Evolutionary conservation across 169 alveolate genomes (phyloP), one percentile per base, ranked within the genome.

Genomic region (Cryptosporidium andersoni): DNA sequence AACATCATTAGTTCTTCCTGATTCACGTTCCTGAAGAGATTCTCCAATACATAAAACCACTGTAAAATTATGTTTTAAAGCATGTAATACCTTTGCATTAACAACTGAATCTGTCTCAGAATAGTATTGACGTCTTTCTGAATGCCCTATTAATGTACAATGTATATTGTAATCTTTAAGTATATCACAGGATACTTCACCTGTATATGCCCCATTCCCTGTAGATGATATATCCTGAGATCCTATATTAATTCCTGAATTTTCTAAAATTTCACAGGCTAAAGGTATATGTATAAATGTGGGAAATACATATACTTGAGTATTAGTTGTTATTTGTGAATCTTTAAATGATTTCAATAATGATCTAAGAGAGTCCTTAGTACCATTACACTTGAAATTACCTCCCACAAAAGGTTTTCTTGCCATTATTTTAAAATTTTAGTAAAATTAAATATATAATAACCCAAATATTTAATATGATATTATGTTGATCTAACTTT

Each of bases 181-280:
- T 92, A 96, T 96, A 51, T 95, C 97, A 14, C 96, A 97, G 65
- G 97, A 89, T 52, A 96, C 68, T 90, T 98, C 99, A 12, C 99
- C 99, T 16, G 99, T 98, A 93, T 91, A 97, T 37, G 99, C 98
- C 36, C 99, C 99, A 64, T 89, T 90, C 58, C 97, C 98, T 64
- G 95, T 92, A 85, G 91, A 91, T 39, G 98, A 95, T 40, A 93
- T 80, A 88, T 97, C 96, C 91, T 98, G 97, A 49, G 97, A 92
- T 25, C 99, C 98, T 40, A 96, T 92, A 82, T 93, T 66, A 51
- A 89, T 88, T 34, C 88, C 85, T 12, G 89, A 52, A n/a, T 62
- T 63, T n/a, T 9, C 42, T 37, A 74, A 58, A 34, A 74, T 1
- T 36, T 90, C 94, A 74, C 85, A 66, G 39, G 92, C 95, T 66